Conservation (phyloP, 2,329 filamentous ascomycete species). For the Pseudogymnoascus sp. region DNA sequence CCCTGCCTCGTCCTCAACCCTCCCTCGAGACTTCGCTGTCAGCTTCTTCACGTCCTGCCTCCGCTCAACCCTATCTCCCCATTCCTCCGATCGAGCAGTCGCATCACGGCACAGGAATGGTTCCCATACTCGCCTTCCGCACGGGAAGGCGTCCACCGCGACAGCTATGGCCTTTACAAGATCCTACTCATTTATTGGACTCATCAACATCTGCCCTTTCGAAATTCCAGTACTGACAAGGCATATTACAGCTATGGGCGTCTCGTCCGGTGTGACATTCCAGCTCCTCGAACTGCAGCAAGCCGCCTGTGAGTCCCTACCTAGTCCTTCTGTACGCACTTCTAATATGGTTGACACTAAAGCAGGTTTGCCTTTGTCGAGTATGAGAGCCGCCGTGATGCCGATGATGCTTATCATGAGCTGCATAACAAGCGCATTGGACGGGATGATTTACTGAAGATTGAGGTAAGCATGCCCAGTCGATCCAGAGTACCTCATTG, state of each 20-base stretch:
- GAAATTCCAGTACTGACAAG: conserved; percentile 20
- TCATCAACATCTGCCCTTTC: conserved; percentile 13
- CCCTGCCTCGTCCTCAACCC: conserved; percentile 28
- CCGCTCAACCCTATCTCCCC: conserved; percentile 29
- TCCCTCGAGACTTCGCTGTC: conserved; percentile 36
- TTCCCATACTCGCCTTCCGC: conserved; percentile 9
- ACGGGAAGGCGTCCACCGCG: conserved; percentile 14
- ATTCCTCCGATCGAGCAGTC: conserved; percentile 32
- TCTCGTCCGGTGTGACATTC: conserved; percentile 96
- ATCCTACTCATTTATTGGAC: conserved; percentile 8
- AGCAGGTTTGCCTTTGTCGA: conserved; percentile 92
- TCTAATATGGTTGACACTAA: conserved; percentile 30
- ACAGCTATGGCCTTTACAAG: conserved; percentile 18
- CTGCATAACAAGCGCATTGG: conserved; percentile 99
- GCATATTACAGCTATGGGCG: conserved; percentile 70
- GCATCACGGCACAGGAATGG: conserved; percentile 16
- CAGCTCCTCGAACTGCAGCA: conserved; percentile 84
- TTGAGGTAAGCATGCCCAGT: conserved; percentile 60
- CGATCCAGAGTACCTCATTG: not conserved
- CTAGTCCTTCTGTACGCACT: conserved; percentile 18
- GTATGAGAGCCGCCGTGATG: conserved; percentile 96
- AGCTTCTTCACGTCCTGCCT: conserved; percentile 35
- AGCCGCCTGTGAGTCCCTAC: conserved; percentile 76
- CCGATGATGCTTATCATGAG: conserved; percentile 97
- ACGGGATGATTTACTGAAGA: conserved; percentile 91